These are phyloP conservation scores for Oemleria cerasiformis DNA, from an alignment of 306 rosid species.

Conservation along the genomic window DNA sequence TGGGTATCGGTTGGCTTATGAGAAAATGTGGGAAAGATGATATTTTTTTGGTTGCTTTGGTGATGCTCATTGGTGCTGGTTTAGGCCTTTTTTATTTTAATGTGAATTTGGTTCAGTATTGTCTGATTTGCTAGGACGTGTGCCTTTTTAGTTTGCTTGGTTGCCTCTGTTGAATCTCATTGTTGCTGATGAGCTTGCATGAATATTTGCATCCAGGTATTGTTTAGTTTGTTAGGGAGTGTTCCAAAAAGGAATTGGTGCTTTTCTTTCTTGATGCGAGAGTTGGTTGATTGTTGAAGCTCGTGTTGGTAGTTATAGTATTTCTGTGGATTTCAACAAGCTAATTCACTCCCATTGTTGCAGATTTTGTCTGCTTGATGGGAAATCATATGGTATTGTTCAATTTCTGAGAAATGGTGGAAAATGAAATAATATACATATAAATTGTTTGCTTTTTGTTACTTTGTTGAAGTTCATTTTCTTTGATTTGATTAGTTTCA, in stretches of 20 bases:
- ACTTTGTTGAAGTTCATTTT: neutral
- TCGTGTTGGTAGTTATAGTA: neutral
- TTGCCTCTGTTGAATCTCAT: neutral
- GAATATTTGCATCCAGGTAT: neutral
- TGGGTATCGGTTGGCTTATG: conserved; percentile 17
- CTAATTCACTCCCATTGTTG: neutral
- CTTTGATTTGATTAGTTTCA: neutral
- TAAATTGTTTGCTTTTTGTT: neutral
- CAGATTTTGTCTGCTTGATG: neutral
- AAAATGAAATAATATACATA: neutral
- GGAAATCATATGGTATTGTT: neutral
- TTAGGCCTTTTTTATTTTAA: neutral
- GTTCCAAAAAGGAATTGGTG: neutral
- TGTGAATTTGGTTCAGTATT: neutral
- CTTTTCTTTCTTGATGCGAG: neutral
- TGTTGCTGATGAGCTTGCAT: neutral
- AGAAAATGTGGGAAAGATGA: neutral
- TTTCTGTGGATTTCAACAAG: neutral
- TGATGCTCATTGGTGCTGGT: neutral
- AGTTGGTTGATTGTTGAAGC: conserved; percentile 9
- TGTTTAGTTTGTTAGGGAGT: neutral
- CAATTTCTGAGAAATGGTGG: neutral
- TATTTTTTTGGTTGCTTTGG: neutral
- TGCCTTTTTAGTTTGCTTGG: neutral
- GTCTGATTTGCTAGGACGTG: neutral